Base-by-base conservation (phyloP, 352 stramenopile genomes). In the Globisporangium paddicum region DNA sequence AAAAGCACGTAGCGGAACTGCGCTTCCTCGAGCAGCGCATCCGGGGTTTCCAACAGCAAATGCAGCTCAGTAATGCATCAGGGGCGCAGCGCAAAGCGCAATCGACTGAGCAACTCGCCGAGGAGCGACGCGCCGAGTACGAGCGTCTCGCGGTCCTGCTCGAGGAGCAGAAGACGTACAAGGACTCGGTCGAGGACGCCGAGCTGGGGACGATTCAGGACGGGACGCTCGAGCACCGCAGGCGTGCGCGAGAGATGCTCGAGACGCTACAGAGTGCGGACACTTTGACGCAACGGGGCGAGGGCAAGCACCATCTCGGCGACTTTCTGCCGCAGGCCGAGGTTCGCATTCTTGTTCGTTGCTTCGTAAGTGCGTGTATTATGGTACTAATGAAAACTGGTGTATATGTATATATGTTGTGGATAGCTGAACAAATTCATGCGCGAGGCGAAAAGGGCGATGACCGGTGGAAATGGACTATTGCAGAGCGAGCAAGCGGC, bases 1-100 rank as follows among this genome's bases (percentile, higher is more conserved):
- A 63, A 30, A 67, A 67, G 41, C 61, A 67, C 49, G 35, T 32
- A 19, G 30, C 62, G 26, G 61, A 67, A 49, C 23, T 67, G 46
- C 46, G 48, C 30, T 67, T 67, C n/a, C 37, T 67, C 8, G 61
- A 67, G 55, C 61, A 67, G 41, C 61, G 61, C 48, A 55, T 67
- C 28, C 61, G 61, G n/a, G 49, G 55, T 11, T 66, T 66, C 37
- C 60, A 66, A 35, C 60, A 66, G 45, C 52, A 55, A 14, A 38
- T 45, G 25, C 60, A 62, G 45, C 44, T 66, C 42, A n/a, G 35
- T 13, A 37, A 49, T 25, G 32, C 34, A 6, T 18, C 28, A 4
- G 7, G 21, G 25, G 10, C 21, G 37, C 38, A 28, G 32, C 23
- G 28, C 41, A 51, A 58, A 23, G 58, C 19, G 4, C 47, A 64